phyloP scores from a whole-genome alignment of 352 stramenopile genomes.

The Bremia lactucae region DNA sequence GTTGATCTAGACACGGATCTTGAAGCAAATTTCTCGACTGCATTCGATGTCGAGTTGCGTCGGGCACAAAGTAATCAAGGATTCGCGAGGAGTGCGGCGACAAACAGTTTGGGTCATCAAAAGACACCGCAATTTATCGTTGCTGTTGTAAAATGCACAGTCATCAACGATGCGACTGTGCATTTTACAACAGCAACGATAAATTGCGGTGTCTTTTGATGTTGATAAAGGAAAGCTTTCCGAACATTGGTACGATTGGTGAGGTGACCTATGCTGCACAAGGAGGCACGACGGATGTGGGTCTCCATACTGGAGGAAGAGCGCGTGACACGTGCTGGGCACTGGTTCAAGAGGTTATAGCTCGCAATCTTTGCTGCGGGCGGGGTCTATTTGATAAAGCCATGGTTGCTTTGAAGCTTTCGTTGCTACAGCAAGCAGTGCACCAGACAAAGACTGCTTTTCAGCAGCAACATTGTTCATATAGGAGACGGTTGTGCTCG shows the following conservation, averaged over 20 bases:
- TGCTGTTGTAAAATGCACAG: slow-evolving; percentile 10
- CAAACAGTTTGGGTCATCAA: slow-evolving; percentile 26
- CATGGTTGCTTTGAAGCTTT: slow-evolving; percentile 21
- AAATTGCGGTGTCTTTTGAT: slow-evolving; percentile 53
- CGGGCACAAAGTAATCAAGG: slow-evolving; percentile 19
- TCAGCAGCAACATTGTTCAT: neutral
- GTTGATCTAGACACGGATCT: slow-evolving; percentile 13
- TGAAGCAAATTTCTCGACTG: slow-evolving; percentile 3
- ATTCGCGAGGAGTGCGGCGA: slow-evolving; percentile 21
- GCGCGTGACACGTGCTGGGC: slow-evolving; percentile 45
- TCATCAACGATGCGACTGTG: slow-evolving; percentile 7
- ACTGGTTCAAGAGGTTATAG: slow-evolving; percentile 28
- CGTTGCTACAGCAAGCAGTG: no score
- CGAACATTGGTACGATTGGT: neutral
- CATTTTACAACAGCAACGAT: slow-evolving; percentile 21
- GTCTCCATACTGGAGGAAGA: slow-evolving; percentile 32
- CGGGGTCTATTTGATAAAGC: slow-evolving; percentile 26
- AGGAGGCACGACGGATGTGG: slow-evolving; percentile 40
- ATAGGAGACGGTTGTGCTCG: slow-evolving; percentile 3
- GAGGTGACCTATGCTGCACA: neutral
- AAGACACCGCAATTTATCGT: slow-evolving; percentile 48
- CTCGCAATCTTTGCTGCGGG: slow-evolving; percentile 22
- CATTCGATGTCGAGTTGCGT: slow-evolving; percentile 11
- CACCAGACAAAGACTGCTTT: slow-evolving; percentile 1
- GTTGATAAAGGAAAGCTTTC: slow-evolving; percentile 3